These are phyloP conservation scores for Saccharomycopsis selenospora DNA, from an alignment of 805 yeast species.

Conservation along the genomic window DNA sequence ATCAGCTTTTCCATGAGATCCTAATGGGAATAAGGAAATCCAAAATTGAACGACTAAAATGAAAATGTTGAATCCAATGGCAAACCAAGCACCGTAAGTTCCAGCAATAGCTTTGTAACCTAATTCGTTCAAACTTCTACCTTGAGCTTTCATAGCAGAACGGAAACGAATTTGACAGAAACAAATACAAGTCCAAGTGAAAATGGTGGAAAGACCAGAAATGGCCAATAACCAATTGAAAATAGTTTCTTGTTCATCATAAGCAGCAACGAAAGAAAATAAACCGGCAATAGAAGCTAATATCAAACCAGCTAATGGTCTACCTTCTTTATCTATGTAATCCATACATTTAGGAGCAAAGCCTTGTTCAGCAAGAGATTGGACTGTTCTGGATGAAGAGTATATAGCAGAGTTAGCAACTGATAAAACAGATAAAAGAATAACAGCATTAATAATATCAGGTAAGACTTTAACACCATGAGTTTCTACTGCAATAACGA, in stretches of 20 bases:
- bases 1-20: conserved; percentile 31
- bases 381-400: conserved; percentile 65
- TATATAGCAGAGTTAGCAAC: conserved; percentile 73
- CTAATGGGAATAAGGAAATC: conserved; percentile 58
- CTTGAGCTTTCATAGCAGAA: conserved; percentile 49
- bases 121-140: conserved; percentile 41
- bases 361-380: conserved; percentile 63
- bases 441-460: conserved; percentile 66
- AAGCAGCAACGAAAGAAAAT: conserved; percentile 63
- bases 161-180: conserved; percentile 52
- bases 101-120: conserved; percentile 49
- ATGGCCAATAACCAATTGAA: conserved; percentile 60
- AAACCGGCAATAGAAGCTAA: conserved; percentile 48
- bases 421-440: conserved; percentile 63
- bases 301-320: conserved; percentile 51
- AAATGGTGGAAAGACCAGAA: conserved; percentile 53
- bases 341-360: conserved; percentile 50
- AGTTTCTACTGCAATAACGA: conserved; percentile 59
- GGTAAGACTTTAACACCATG: conserved; percentile 63
- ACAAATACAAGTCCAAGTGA: conserved; percentile 58
- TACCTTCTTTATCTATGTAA: conserved; percentile 47
- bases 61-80: conserved; percentile 40
- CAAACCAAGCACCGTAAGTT: conserved; percentile 45
- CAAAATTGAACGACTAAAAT: conserved; percentile 56
- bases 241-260: conserved; percentile 47